Base-by-base conservation (phyloP, 345 rosid species). In the Gossypium thurberi region DNA sequence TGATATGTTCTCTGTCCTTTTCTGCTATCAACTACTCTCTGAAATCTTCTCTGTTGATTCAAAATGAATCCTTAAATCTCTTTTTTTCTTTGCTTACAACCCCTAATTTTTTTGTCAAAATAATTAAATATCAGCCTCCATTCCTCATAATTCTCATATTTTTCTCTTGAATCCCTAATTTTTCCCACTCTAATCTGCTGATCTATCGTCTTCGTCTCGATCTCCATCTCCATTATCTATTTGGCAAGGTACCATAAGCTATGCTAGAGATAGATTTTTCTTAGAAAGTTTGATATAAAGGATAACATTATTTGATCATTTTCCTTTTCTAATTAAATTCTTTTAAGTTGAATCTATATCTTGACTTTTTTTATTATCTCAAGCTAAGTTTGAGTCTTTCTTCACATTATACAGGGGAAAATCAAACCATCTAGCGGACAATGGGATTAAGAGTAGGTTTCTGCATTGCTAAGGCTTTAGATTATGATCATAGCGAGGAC, bases 381-480 rank as follows among this genome's bases (percentile, higher is more conserved):
- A 52, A 74, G 66, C 65, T 78, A 51, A 65, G 33, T 70, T 74
- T 50, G 43, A 52, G 40, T 66, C 15, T 71, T 71, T 76, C 47
- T 67, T 80, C 62, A 57, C 76, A 33, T 67, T 75, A 72, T 11
- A 59, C 92, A 91, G 98, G 89, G 91, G 98, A 95, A 81, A 93
- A 81, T 79, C 98, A 92, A 85, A 91, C 98, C 15, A 88, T 93
- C 15, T 93, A 87, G 72, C 91, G 99, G 98, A 91, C 96, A 12
- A 87, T 95, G 96, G 91, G 97, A 68, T 83, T 95, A 71, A 84
- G 94, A 84, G 99, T 91, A 65, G 96, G 93, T 68, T 84, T 74
- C 73, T 87, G 82, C 85, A 90, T 93, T 20, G 97, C 98, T 33
- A 96, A 91, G 83, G 98, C 96, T 75, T 85, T 93, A 79, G 93